Percentiles rank a stretch among this genome's conserved stretches.
These are phyloP conservation scores for Vigna mungo DNA, from an alignment of 306 rosid genomes.

Conservation along the genomic window DNA sequence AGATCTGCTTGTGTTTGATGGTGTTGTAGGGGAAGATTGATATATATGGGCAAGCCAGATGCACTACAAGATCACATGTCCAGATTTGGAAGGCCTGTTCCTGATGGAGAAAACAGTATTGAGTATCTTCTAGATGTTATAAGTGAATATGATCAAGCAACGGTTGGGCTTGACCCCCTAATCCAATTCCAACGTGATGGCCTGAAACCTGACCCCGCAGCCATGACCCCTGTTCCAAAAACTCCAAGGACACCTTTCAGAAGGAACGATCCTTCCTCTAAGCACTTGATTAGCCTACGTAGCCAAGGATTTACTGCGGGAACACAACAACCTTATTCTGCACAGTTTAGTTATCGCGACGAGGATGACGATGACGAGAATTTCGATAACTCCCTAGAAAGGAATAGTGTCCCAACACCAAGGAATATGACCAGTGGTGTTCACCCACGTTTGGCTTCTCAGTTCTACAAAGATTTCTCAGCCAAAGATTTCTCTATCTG, in stretches of 20 bases:
- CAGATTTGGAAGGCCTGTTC: slow-evolving; percentile 87
- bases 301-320: slow-evolving; percentile 64
- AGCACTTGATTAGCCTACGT: slow-evolving; percentile 59
- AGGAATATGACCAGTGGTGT: slow-evolving; percentile 57
- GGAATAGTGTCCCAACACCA: slow-evolving; percentile 63
- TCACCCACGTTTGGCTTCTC: slow-evolving; percentile 78
- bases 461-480: slow-evolving; percentile 85
- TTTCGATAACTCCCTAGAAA: slow-evolving; percentile 78
- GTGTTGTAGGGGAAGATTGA: slow-evolving; percentile 69
- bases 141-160: slow-evolving; percentile 83
- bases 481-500: slow-evolving; percentile 78
- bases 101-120: slow-evolving; percentile 74
- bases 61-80: slow-evolving; percentile 63
- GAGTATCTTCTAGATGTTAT: slow-evolving; percentile 91
- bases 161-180: slow-evolving; percentile 79
- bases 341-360: slow-evolving; percentile 44
- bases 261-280: slow-evolving; percentile 57
- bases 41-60: slow-evolving; percentile 79
- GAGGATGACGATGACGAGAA: slow-evolving; percentile 48
- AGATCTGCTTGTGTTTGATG: slow-evolving; percentile 21
- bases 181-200: slow-evolving; percentile 72
- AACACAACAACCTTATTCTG: slow-evolving; percentile 54
- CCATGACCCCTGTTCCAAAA: slow-evolving; percentile 63
- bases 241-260: slow-evolving; percentile 54
- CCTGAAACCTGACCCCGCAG: slow-evolving; percentile 64